phyloP scores from a whole-genome alignment of 2,329 filamentous ascomycete species.

The Atkinsonella hypoxylon region DNA sequence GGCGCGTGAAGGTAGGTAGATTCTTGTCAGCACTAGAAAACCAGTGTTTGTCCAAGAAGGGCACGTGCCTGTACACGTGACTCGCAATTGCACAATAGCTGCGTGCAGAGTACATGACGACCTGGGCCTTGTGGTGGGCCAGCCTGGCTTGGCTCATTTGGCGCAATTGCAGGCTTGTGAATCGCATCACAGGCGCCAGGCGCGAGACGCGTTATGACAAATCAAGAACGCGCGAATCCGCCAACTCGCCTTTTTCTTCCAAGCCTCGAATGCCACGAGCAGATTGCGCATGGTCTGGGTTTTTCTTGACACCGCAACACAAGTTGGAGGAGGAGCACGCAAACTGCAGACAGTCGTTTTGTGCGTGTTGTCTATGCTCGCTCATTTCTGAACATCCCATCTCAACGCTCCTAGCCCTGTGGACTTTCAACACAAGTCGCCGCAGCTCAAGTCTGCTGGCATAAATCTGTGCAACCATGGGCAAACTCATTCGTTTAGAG shows the following conservation, averaged over 20 bases:
- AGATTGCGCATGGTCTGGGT: background rate
- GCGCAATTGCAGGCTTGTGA: background rate
- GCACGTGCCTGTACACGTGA: too few relatives aligned
- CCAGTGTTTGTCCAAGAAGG: too few relatives aligned
- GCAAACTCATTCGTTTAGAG: conserved; percentile 89
- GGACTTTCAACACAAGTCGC: background rate
- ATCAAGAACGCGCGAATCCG: background rate
- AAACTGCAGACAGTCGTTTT: conserved; percentile 1
- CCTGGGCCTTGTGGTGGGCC: too few relatives aligned
- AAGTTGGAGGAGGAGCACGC: background rate
- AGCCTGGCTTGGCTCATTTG: too few relatives aligned
- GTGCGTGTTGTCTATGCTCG: background rate
- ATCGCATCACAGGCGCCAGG: background rate
- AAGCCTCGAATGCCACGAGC: background rate
- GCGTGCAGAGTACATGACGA: too few relatives aligned
- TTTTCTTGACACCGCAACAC: background rate
- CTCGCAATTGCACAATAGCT: too few relatives aligned
- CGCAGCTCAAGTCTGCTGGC: background rate
- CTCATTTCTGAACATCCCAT: background rate
- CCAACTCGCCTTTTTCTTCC: background rate
- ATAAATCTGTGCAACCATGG: conserved; percentile 50
- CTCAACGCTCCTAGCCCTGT: background rate
- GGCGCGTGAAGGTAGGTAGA: too few relatives aligned
- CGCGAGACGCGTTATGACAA: background rate
- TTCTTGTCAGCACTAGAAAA: too few relatives aligned